Conservation (phyloP, 2,329 filamentous ascomycete genomes). For the Ceratocystiopsis minuta region DNA sequence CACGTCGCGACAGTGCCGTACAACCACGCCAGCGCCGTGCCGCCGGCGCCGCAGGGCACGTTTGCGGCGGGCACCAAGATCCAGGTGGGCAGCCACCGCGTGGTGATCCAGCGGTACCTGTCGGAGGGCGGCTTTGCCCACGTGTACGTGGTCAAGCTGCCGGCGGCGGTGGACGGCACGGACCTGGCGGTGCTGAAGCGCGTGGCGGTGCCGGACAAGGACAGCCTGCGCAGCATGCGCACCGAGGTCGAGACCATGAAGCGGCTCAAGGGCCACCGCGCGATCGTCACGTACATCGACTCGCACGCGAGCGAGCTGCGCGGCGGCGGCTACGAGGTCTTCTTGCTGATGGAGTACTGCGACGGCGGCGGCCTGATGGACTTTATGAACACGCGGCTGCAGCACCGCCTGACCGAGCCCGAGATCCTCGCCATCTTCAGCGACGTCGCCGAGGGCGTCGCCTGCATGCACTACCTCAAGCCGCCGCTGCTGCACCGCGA, state of each 20-base stretch:
- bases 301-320: conserved; percentile 90
- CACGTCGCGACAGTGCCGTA: conserved; percentile 9
- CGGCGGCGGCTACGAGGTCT: conserved; percentile 91
- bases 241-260: conserved; percentile 99
- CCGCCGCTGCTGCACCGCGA: conserved; percentile 83
- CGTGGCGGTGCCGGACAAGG: conserved; percentile 92
- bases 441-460: conserved; percentile 88
- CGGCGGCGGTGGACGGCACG: conserved; percentile 56
- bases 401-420: conserved; percentile 90
- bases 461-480: conserved; percentile 97
- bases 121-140: conserved; percentile 97
- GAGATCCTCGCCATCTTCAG: conserved; percentile 96
- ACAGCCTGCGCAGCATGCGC: conserved; percentile 84
- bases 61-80: conserved; percentile 92
- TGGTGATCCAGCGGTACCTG: conserved; percentile 90
- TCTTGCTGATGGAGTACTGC: conserved; percentile 96
- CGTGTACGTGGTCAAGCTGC: conserved; percentile 86
- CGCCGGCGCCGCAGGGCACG: conserved; percentile 52
- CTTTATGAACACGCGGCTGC: conserved; percentile 97
- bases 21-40: conserved; percentile 19
- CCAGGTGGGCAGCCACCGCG: conserved; percentile 79
- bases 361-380: conserved; percentile 90
- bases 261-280: conserved; percentile 86
- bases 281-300: conserved; percentile 96
- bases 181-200: conserved; percentile 79